These are phyloP conservation scores for Pichia sp. DNA, from an alignment of 1,139 yeast species.

Conservation along the genomic window DNA sequence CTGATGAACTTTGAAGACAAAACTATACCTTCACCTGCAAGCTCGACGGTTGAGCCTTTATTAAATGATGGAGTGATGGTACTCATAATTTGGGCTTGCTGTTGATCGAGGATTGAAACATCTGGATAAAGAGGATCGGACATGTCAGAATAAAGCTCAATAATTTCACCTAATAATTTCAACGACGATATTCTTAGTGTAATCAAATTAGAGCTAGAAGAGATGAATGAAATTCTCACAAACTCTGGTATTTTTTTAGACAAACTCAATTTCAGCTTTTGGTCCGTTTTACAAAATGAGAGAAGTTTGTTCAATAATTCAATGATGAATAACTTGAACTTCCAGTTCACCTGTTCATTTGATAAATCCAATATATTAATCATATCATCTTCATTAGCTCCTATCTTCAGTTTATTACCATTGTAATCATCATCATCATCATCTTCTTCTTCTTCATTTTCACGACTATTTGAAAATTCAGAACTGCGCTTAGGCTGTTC, in stretches of 20 bases:
- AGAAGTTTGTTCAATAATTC: constrained; percentile 54
- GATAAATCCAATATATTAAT: constrained; percentile 35
- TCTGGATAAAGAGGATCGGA: constrained; percentile 74
- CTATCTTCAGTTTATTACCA: neutral
- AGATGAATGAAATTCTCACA: constrained; percentile 76
- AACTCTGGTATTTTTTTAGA: constrained; percentile 60
- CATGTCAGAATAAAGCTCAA: constrained; percentile 44
- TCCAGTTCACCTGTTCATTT: constrained; percentile 67
- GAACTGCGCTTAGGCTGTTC: constrained; percentile 13
- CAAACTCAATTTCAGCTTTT: constrained; percentile 40
- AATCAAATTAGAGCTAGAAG: constrained; percentile 69
- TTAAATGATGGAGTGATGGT: constrained; percentile 89
- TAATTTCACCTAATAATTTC: constrained; percentile 56
- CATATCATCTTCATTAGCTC: constrained; percentile 5
- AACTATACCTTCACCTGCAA: constrained; percentile 73
- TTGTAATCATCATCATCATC: constrained; percentile 15
- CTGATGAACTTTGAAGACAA: constrained; percentile 77
- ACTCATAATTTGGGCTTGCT: constrained; percentile 89
- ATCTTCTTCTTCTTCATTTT: constrained; percentile 30
- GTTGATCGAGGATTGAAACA: constrained; percentile 76
- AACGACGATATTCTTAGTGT: constrained; percentile 65
- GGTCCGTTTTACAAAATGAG: constrained; percentile 38
- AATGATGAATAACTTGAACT: constrained; percentile 59
- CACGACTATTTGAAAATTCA: constrained; percentile 10
- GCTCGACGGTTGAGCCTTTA: constrained; percentile 63